Evolutionary conservation across 805 yeast genomes (phyloP).

Genomic region (Candida germanica): DNA sequence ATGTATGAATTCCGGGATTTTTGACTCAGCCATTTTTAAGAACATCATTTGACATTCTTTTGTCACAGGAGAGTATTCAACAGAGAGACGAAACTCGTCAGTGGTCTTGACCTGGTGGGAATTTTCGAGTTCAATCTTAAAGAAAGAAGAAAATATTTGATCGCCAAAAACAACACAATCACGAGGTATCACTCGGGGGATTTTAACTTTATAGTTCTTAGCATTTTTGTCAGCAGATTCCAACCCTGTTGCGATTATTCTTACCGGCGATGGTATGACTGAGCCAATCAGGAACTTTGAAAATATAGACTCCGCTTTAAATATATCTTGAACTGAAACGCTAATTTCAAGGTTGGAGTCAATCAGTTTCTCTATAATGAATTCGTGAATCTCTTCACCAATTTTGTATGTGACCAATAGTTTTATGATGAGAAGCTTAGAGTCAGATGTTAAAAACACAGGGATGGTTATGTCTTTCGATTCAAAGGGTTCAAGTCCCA

Average conservation of each 20-base stretch:
- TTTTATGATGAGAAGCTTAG: constrained; percentile 21
- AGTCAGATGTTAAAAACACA: constrained; percentile 25
- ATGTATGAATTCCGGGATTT: background rate
- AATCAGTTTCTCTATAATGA: constrained; percentile 19
- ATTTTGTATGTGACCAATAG: constrained; percentile 20
- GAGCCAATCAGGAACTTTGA: constrained; percentile 72
- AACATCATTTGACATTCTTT: constrained; percentile 37
- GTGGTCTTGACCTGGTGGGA: constrained; percentile 17
- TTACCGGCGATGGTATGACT: constrained; percentile 47
- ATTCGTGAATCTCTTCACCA: constrained; percentile 14
- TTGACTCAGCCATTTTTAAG: background rate
- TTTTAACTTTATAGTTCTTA: constrained; percentile 20
- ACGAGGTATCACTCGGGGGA: constrained; percentile 18
- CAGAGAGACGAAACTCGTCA: constrained; percentile 40
- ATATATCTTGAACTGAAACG: constrained; percentile 79
- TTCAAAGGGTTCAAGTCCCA: constrained; percentile 11
- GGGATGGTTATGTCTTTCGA: constrained; percentile 26
- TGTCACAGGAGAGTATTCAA: constrained; percentile 45
- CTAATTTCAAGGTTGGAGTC: constrained; percentile 60
- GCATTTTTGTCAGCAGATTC: constrained; percentile 18
- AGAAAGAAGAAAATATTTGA: constrained; percentile 67
- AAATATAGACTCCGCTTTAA: constrained; percentile 52
- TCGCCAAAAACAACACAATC: constrained; percentile 57
- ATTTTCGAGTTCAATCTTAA: constrained; percentile 38
- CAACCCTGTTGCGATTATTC: constrained; percentile 46